These are phyloP conservation scores for Hansfordia pulvinata DNA, from an alignment of 2,329 filamentous ascomycete genomes.

Conservation along the genomic window DNA sequence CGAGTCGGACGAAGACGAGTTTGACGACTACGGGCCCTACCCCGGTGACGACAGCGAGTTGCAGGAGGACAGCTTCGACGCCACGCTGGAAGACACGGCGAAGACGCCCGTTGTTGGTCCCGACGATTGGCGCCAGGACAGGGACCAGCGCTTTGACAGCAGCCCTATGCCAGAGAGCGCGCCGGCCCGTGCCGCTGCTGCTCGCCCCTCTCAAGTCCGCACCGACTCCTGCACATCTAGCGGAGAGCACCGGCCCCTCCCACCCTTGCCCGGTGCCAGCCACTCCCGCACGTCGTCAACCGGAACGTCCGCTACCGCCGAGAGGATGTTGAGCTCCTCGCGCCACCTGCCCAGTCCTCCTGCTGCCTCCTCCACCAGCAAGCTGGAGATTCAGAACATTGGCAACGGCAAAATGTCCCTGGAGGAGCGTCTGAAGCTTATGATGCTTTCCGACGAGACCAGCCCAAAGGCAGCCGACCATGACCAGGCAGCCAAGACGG, in stretches of 20 bases:
- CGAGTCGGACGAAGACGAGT: conserved; percentile 67
- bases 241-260: conserved; percentile 70
- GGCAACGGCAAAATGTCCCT: conserved; percentile 66
- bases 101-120: conserved; percentile 97
- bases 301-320: conserved; percentile 56
- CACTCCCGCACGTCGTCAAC: conserved; percentile 30
- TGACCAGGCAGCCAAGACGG: conserved; percentile 28
- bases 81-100: conserved; percentile 85
- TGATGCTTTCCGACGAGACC: conserved; percentile 66
- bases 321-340: conserved; percentile 53
- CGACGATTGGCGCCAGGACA: conserved; percentile 81
- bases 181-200: conserved; percentile 27
- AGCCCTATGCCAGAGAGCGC: conserved; percentile 51
- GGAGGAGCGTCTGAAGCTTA: conserved; percentile 73
- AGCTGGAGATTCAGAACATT: conserved; percentile 67
- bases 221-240: conserved; percentile 67
- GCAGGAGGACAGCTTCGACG: conserved; percentile 85
- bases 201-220: conserved; percentile 43
- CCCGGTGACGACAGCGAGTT: conserved; percentile 42
- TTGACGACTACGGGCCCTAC: conserved; percentile 46
- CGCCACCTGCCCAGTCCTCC: conserved; percentile 64
- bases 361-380: conserved; percentile 53
- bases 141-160: conserved; percentile 58
- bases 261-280: conserved; percentile 61
- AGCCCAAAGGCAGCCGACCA: conserved; percentile 14